These are phyloP conservation scores for Oryza longistaminata DNA, from an alignment of 176 grass and related monocot species.

Conservation along the genomic window DNA sequence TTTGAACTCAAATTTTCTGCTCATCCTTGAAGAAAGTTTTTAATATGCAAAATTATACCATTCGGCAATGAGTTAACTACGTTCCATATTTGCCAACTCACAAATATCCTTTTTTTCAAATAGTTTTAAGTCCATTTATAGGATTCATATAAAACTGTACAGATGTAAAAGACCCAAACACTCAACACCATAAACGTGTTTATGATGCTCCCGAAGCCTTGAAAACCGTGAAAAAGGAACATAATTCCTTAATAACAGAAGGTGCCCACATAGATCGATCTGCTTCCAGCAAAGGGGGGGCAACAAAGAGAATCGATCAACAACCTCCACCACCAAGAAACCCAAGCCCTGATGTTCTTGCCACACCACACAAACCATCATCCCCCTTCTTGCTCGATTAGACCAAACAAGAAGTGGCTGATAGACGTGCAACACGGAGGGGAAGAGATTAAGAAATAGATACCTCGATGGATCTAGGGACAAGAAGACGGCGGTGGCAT, in stretches of 20 bases:
- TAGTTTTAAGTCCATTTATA: neutral
- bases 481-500: neutral
- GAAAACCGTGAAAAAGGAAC: neutral
- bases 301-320: neutral
- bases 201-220: neutral
- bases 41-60: neutral
- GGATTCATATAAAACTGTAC: neutral
- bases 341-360: neutral
- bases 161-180: neutral
- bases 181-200: no score
- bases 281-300: neutral
- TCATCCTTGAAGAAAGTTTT: neutral
- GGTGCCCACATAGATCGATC: slow-evolving; percentile 14
- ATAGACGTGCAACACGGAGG: neutral
- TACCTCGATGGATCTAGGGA: neutral
- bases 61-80: neutral
- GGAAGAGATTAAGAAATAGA: neutral
- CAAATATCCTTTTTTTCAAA: neutral
- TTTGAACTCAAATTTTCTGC: neutral
- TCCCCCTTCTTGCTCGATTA: no score
- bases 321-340: neutral
- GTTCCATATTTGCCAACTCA: neutral
- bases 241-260: neutral
- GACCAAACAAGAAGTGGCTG: neutral
- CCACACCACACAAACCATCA: no score